Conservation (phyloP, 805 yeast species). For the Ogataea corticis region DNA sequence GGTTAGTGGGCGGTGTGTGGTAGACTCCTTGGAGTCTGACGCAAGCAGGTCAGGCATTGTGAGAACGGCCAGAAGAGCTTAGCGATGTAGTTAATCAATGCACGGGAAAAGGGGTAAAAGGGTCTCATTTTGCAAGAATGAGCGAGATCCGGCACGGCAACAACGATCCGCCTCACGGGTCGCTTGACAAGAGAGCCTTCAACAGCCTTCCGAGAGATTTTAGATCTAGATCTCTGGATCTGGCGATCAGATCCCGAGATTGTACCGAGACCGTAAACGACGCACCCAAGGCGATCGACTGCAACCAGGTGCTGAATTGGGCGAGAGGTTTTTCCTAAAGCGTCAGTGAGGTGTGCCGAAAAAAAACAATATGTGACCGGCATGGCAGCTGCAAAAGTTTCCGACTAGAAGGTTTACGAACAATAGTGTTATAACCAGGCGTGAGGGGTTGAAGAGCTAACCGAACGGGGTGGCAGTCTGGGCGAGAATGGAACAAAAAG, state of each 20-base stretch:
- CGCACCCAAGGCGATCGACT: neutral
- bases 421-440: conserved; percentile 1
- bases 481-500: neutral
- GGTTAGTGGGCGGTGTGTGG: no score
- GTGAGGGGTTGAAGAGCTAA: conserved; percentile 1
- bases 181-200: no score
- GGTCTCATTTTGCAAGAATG: no score
- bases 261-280: neutral
- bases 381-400: neutral
- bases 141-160: no score
- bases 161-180: no score
- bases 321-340: conserved; percentile 1
- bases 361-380: neutral
- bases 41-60: no score
- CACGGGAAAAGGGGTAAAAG: no score
- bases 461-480: neutral
- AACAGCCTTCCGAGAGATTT: no score
- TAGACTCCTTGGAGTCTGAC: no score
- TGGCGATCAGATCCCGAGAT: neutral
- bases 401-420: conserved; percentile 3
- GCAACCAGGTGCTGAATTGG: neutral
- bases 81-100: no score
- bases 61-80: no score
- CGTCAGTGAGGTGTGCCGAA: neutral
- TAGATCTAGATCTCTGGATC: neutral